Percentiles rank a stretch among this genome's conserved stretches.
Conservation (phyloP, 202 grass and related monocot species). For the Musa balbisiana region DNA sequence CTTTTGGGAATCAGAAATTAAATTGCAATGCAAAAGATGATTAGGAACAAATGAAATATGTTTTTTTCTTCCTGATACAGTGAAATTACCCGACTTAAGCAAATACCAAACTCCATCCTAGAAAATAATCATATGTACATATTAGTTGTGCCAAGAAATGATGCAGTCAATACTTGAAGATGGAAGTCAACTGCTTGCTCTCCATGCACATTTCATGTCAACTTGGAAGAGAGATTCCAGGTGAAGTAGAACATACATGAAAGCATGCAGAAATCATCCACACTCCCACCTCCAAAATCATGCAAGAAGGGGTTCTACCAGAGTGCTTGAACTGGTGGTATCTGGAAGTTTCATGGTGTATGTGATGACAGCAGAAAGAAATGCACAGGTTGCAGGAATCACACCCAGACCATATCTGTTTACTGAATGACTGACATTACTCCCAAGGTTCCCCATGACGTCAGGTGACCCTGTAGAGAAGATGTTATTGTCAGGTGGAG, state of each 20-base stretch:
- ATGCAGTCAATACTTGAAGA: neutral
- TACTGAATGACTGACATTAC: constrained; percentile 40
- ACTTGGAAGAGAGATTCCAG: neutral
- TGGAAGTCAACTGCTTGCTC: neutral
- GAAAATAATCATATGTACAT: neutral
- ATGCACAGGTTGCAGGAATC: constrained; percentile 61
- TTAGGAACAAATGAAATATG: neutral
- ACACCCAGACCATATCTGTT: constrained; percentile 68
- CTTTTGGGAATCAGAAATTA: too few species aligned
- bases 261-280: neutral
- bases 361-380: constrained; percentile 59
- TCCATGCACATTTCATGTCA: neutral
- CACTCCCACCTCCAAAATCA: constrained; percentile 10
- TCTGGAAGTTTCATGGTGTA: constrained; percentile 91
- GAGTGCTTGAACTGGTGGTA: constrained; percentile 28
- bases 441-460: constrained; percentile 19
- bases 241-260: neutral
- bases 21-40: neutral
- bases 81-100: neutral
- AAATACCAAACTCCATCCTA: neutral
- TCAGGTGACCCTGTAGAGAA: constrained; percentile 41
- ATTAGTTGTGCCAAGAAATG: neutral
- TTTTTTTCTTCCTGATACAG: neutral
- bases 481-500: neutral
- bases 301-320: constrained; percentile 75